Base-by-base conservation (phyloP, 352 stramenopile species). In the Pythium biforme region DNA sequence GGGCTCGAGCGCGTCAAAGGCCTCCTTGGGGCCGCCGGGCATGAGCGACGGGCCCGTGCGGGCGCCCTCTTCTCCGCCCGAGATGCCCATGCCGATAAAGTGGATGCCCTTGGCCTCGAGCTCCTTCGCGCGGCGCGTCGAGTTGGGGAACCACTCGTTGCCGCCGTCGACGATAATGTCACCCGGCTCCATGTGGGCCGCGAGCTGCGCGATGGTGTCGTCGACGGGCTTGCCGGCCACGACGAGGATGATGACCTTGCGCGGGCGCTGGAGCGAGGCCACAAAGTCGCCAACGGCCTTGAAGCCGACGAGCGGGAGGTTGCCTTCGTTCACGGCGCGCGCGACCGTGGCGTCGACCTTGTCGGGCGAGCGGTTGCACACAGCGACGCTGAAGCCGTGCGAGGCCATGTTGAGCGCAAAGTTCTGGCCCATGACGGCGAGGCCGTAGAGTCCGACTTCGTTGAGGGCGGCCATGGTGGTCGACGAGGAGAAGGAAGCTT, bases 131-230 rank as follows among this genome's bases (percentile, higher is more conserved):
- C 97, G 89, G 52, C 97, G 92, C 66, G 99, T 78, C 23, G 86
- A 97, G 80, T 99, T 99, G 17, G 96, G 95, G 74, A 97, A 99
- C 97, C 97, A 99, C 84, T 99, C 97, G 86, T 99, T 99, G 29
- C 97, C 97, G 43, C 97, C 97, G 77, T 99, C 97, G 34, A 99
- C 89, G 66, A 99, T 96, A 53, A 99, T 92, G 85, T 99, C 97
- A 15, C 96, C 97, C 39, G 79, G 68, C 70, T 98, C 94, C 73
- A 98, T 85, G 78, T 91, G 80, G 67, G 95, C 68, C 1, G 82
- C 76, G 22, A 98, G 79, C 26, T 76, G 72, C 1, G 79, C 81
- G 77, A 98, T 98, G 17, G 89, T 97, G 63, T 82, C 60, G 70
- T 98, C 94, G 27, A 98, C 94, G n/a, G 97, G 92, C 74, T 97